Conservation (phyloP, 768 basidiomycete species). For the Lactarius sp. region DNA sequence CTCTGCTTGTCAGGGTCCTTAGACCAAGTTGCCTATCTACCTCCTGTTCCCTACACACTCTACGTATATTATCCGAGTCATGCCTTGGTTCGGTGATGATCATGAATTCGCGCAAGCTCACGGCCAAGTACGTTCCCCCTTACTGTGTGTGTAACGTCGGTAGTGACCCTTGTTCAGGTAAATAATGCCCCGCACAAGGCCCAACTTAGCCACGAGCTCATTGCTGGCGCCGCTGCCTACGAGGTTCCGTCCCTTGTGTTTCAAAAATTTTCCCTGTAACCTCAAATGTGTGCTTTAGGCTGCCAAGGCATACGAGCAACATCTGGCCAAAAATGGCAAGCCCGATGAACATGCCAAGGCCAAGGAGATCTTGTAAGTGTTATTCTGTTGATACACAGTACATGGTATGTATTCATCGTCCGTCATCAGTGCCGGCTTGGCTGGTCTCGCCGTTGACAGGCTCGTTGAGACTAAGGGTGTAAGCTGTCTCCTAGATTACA, state of each 20-base stretch:
- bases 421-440: slow-evolving; percentile 47
- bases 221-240: slow-evolving; percentile 62
- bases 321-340: slow-evolving; percentile 45
- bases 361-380: slow-evolving; percentile 47
- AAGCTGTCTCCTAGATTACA: slow-evolving; percentile 17
- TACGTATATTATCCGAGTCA: slow-evolving; percentile 2
- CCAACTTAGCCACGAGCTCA: slow-evolving; percentile 56
- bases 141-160: background rate
- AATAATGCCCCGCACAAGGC: slow-evolving; percentile 42
- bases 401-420: slow-evolving; percentile 5
- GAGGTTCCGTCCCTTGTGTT: slow-evolving; percentile 37
- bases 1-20: background rate
- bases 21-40: background rate
- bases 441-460: slow-evolving; percentile 50
- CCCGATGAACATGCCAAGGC: slow-evolving; percentile 47
- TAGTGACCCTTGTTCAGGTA: background rate
- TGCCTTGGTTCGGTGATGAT: slow-evolving; percentile 6
- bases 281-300: slow-evolving; percentile 42
- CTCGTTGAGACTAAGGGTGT: slow-evolving; percentile 56
- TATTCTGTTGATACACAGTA: background rate
- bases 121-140: background rate
- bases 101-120: background rate
- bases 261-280: background rate
- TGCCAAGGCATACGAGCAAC: slow-evolving; percentile 57
- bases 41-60: background rate